Conservation (phyloP, 768 basidiomycete genomes). For the Multifurca ochricompacta region DNA sequence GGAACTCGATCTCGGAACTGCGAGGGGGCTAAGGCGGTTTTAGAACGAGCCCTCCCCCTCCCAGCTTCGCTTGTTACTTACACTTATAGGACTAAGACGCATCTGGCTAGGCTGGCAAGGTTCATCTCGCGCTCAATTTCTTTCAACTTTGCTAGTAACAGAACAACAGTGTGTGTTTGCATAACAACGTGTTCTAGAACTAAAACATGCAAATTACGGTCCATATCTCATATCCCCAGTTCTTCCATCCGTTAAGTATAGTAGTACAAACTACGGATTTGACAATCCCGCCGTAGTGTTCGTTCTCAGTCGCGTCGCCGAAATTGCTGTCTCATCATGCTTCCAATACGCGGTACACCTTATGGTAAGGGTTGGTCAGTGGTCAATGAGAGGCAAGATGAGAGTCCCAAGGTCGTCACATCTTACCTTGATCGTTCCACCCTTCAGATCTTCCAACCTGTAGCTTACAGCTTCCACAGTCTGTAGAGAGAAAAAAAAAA, state of each 20-base stretch:
- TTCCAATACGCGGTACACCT: constrained; percentile 29
- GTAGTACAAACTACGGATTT: constrained; percentile 5
- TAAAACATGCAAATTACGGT: background rate
- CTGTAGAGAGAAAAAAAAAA: constrained; percentile 23
- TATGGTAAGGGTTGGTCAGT: too few species aligned
- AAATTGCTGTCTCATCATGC: constrained; percentile 19
- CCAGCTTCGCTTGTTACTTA: background rate
- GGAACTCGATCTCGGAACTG: too few species aligned
- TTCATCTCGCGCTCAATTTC: background rate
- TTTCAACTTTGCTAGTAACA: background rate
- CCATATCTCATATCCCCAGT: background rate
- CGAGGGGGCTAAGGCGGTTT: too few species aligned
- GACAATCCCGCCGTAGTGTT: background rate
- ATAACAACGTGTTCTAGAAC: background rate
- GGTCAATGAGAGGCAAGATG: background rate
- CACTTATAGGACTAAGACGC: background rate
- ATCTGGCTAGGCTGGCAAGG: background rate
- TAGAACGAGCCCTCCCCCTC: too few species aligned
- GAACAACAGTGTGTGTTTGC: background rate
- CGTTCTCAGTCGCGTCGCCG: background rate
- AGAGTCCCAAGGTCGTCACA: background rate
- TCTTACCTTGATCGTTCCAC: constrained; percentile 67
- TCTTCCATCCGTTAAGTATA: background rate
- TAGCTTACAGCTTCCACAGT: constrained; percentile 78
- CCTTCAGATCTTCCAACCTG: constrained; percentile 83